Conservation (phyloP, 371 early-diverging fungal species). For the Sanchytrium tribonematis region DNA sequence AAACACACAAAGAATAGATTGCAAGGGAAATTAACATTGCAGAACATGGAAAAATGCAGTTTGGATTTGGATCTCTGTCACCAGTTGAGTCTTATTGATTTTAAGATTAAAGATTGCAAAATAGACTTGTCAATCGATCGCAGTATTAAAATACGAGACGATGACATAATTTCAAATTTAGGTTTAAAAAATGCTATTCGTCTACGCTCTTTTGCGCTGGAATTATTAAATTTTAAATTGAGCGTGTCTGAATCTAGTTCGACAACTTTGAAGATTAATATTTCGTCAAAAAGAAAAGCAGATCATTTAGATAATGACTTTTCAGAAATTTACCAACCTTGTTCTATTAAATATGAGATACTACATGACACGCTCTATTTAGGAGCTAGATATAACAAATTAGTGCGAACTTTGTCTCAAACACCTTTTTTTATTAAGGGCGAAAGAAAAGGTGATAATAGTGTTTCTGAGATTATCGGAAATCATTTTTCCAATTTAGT, state of each 20-base stretch:
- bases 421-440: conserved; percentile 55
- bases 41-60: neutral
- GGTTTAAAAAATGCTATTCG: neutral
- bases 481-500: conserved; percentile 15
- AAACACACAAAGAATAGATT: neutral
- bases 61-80: neutral
- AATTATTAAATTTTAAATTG: neutral
- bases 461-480: conserved; percentile 51
- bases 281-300: neutral
- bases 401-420: conserved; percentile 49
- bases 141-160: neutral
- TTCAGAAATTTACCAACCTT: neutral
- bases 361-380: conserved; percentile 5
- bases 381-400: conserved; percentile 45
- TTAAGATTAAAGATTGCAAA: neutral
- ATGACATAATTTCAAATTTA: neutral
- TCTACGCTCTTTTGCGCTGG: neutral
- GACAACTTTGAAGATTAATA: neutral
- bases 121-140: neutral
- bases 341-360: conserved; percentile 2
- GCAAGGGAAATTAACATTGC: neutral
- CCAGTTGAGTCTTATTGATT: neutral
- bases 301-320: neutral
- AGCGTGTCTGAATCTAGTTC: neutral
- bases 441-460: conserved; percentile 32